phyloP scores from a whole-genome alignment of 1,284 basidiomycete genomes.

The Austroboletus sp. region DNA sequence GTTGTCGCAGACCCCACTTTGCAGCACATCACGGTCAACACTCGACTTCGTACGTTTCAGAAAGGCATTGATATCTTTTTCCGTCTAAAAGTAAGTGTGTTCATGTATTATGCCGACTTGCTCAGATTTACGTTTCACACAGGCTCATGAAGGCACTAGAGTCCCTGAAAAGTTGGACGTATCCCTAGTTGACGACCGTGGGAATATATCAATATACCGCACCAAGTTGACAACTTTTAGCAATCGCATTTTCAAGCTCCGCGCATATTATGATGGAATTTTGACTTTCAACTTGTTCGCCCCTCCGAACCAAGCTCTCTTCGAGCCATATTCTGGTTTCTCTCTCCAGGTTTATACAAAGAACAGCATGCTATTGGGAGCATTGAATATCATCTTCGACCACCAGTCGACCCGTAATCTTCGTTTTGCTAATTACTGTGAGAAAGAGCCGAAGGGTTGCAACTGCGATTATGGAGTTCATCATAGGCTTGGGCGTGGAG shows the following conservation, averaged over 20 bases:
- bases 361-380: background rate
- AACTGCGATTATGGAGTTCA: no score
- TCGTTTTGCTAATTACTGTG: constrained; percentile 8
- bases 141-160: constrained; percentile 8
- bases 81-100: no score
- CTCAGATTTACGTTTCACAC: background rate
- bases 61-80: background rate
- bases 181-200: constrained; percentile 9
- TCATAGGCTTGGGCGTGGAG: no score
- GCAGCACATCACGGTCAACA: constrained; percentile 5
- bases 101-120: background rate
- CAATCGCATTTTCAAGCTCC: background rate
- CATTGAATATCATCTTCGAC: constrained; percentile 14
- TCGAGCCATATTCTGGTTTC: constrained; percentile 11
- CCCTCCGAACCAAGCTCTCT: background rate
- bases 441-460: background rate
- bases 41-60: constrained; percentile 11
- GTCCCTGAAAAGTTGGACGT: constrained; percentile 2
- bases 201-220: constrained; percentile 3
- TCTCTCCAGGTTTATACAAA: constrained; percentile 3
- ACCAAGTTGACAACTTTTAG: background rate
- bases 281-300: constrained; percentile 8
- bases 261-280: constrained; percentile 6
- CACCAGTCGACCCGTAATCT: constrained; percentile 10
- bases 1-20: constrained; percentile 13